These are phyloP conservation scores for Pythium plurisporium DNA, from an alignment of 352 stramenopile genomes.

Conservation along the genomic window DNA sequence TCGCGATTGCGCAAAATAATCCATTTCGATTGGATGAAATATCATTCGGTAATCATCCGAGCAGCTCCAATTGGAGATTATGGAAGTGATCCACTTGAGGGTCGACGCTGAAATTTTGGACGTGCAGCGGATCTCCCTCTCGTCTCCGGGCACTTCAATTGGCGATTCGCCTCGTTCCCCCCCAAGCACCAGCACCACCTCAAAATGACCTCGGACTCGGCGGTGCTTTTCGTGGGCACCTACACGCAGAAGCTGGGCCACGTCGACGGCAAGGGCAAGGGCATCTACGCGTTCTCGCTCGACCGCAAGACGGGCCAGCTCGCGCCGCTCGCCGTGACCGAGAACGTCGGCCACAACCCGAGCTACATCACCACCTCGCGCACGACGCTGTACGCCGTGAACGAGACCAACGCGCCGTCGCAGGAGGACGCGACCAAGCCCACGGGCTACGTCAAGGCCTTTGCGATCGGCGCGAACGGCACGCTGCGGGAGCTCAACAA, in stretches of 20 bases:
- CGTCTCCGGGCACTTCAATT: constrained; percentile 4
- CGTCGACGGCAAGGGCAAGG: constrained; percentile 73
- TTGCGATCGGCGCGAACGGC: constrained; percentile 38
- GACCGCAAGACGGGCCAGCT: constrained; percentile 45
- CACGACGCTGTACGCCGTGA: constrained; percentile 55
- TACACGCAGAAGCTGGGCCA: constrained; percentile 78
- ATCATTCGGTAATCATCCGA: background rate
- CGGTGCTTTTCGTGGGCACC: constrained; percentile 78
- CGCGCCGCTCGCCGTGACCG: constrained; percentile 38
- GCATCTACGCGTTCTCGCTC: constrained; percentile 65
- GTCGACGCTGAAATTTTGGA: background rate
- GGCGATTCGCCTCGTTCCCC: constrained; percentile 6
- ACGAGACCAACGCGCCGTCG: constrained; percentile 57
- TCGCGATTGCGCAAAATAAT: background rate
- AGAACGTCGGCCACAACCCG: constrained; percentile 60
- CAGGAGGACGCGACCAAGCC: constrained; percentile 19
- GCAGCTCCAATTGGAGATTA: constrained; percentile 1
- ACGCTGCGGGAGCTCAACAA: constrained; percentile 39
- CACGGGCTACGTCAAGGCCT: constrained; percentile 59
- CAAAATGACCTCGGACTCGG: too few relatives aligned
- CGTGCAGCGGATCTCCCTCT: background rate
- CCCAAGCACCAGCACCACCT: too few relatives aligned
- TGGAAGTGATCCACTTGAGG: background rate
- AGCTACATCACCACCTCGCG: constrained; percentile 50
- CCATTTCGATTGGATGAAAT: background rate